Percentiles rank a stretch among this genome's conserved stretches.
phyloP scores from a whole-genome alignment of 2,329 filamentous ascomycete species.

The Leptodontidium sp. region DNA sequence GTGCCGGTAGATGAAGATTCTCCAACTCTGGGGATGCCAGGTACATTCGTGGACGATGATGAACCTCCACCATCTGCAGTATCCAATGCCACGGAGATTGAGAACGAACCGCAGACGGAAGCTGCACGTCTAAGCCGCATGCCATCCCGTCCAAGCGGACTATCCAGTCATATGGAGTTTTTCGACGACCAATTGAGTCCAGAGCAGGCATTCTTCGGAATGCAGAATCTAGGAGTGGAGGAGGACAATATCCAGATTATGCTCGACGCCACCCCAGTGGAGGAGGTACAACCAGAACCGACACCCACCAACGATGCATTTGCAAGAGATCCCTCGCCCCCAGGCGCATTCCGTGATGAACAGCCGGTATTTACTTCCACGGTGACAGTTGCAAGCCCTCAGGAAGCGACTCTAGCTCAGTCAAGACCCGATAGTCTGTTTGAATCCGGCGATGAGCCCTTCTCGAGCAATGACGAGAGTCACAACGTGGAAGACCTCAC shows the following conservation, averaged over 20 bases:
- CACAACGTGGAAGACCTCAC: constrained; percentile 10
- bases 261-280: constrained; percentile 39
- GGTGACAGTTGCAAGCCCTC: constrained; percentile 35
- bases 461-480: constrained; percentile 4
- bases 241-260: constrained; percentile 42
- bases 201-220: constrained; percentile 40
- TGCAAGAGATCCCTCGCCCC: constrained; percentile 29
- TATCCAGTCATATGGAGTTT: constrained; percentile 38
- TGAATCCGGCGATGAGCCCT: constrained; percentile 28
- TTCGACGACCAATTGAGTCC: constrained; percentile 36
- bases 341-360: constrained; percentile 33
- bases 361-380: constrained; percentile 34
- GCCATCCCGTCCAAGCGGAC: constrained; percentile 30
- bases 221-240: constrained; percentile 33
- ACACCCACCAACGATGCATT: constrained; percentile 32
- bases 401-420: constrained; percentile 20
- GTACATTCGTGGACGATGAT: constrained; percentile 61
- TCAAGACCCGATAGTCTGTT: constrained; percentile 25
- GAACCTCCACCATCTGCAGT: constrained; percentile 64
- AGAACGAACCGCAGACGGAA: constrained; percentile 74
- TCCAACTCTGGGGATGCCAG: constrained; percentile 72
- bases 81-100: constrained; percentile 72
- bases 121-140: constrained; percentile 45
- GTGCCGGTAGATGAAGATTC: constrained; percentile 58
- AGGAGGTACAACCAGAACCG: constrained; percentile 30